A percentile compares a stretch with the other conserved stretches of the same genome.
Evolutionary conservation across 768 basidiomycete species (phyloP).

Genomic region (Termitomyces sp.): DNA sequence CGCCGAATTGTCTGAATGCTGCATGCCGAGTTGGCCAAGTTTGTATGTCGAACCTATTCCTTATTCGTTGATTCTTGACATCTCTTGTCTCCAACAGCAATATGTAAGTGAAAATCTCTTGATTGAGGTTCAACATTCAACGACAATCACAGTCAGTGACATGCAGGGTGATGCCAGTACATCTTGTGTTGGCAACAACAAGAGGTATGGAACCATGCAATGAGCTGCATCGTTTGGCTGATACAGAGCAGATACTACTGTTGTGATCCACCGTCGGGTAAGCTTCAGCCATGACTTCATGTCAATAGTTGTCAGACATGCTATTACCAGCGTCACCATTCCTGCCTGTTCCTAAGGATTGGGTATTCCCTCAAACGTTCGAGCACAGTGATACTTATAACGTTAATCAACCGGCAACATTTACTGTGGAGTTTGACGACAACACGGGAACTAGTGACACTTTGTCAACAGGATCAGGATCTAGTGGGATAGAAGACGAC

Average conservation of each 20-base stretch:
- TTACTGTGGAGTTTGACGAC: background rate
- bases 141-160: background rate
- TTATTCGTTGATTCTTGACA: background rate
- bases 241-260: background rate
- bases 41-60: background rate
- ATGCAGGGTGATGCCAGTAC: background rate
- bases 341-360: background rate
- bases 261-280: background rate
- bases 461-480: background rate
- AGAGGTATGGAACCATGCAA: background rate
- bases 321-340: background rate
- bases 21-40: background rate
- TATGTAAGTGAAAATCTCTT: background rate
- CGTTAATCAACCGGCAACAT: background rate
- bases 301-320: background rate
- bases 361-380: background rate
- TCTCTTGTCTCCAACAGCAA: background rate
- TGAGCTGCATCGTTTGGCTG: background rate
- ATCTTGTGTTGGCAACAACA: background rate
- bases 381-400: background rate
- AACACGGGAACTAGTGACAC: background rate
- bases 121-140: background rate
- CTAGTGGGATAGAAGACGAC: background rate
- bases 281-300: background rate
- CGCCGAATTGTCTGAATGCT: background rate